Conservation (phyloP, 1,139 yeast species). For the Nakaseomyces delphensis region DNA sequence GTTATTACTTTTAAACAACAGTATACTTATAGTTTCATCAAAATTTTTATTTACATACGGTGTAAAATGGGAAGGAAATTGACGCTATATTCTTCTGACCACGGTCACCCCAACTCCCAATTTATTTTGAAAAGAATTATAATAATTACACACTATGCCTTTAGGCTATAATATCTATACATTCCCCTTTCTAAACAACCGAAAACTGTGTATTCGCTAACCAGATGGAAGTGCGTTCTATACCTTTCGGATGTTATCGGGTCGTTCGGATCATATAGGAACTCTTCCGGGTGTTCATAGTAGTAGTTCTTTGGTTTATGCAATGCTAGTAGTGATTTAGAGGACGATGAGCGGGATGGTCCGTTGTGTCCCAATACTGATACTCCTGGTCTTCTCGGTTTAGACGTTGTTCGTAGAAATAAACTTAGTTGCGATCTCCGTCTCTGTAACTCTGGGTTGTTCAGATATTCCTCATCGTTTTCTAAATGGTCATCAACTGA, state of each 20-base stretch:
- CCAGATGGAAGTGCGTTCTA: slow-evolving; percentile 24
- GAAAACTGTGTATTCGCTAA: slow-evolving; percentile 44
- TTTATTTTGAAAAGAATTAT: no score
- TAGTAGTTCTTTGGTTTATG: slow-evolving; percentile 15
- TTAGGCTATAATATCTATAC: slow-evolving; percentile 51
- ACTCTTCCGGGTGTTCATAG: slow-evolving; percentile 20
- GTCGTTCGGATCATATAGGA: slow-evolving; percentile 22
- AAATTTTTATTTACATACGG: no score
- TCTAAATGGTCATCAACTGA: slow-evolving; percentile 17
- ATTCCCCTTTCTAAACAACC: slow-evolving; percentile 68
- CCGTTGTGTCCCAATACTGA: not conserved
- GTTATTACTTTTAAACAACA: no score
- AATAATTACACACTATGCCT: slow-evolving; percentile 29
- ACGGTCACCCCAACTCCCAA: no score
- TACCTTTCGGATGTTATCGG: slow-evolving; percentile 23
- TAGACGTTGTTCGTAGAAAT: slow-evolving; percentile 12
- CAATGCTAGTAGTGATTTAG: slow-evolving; percentile 3
- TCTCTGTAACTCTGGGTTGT: slow-evolving; percentile 27
- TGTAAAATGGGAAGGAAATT: no score
- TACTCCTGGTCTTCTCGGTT: slow-evolving; percentile 2
- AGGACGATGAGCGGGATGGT: slow-evolving; percentile 7
- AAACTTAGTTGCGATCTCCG: slow-evolving; percentile 29
- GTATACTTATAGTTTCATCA: no score
- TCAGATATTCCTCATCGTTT: slow-evolving; percentile 28
- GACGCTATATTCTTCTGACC: no score